phyloP scores from a whole-genome alignment of 2,329 filamentous ascomycete genomes.

The Xylariaceae sp. region DNA sequence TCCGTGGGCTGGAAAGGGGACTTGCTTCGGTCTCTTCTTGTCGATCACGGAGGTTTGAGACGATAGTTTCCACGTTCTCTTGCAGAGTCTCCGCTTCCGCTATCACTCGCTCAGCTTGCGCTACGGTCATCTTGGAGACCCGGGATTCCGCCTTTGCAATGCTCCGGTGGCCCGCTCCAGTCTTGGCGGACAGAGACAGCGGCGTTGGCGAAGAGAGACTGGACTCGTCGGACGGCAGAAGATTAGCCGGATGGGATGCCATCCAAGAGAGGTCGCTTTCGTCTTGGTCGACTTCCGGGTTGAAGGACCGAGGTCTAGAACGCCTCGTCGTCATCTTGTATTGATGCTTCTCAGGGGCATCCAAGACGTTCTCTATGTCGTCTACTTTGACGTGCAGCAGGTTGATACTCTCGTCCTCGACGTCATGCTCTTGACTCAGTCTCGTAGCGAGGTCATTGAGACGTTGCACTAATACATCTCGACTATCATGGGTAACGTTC shows the following conservation, averaged over 20 bases:
- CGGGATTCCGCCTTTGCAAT: conserved; percentile 2
- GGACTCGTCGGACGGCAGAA: conserved; percentile 20
- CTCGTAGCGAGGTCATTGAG: conserved; percentile 31
- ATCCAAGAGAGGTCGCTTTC: conserved; percentile 26
- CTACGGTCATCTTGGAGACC: conserved; percentile 17
- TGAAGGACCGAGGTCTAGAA: neutral
- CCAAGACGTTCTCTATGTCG: conserved; percentile 38
- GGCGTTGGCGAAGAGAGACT: conserved; percentile 17
- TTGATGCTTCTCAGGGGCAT: conserved; percentile 10
- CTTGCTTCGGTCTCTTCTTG: conserved; percentile 58
- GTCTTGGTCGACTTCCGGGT: neutral
- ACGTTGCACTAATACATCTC: conserved; percentile 45
- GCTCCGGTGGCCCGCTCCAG: neutral
- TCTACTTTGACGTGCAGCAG: conserved; percentile 41
- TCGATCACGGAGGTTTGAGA: conserved; percentile 49
- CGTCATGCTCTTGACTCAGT: conserved; percentile 23
- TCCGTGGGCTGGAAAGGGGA: conserved; percentile 8
- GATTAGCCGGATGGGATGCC: conserved; percentile 32
- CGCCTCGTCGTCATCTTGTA: conserved; percentile 16
- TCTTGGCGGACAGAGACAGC: conserved; percentile 19
- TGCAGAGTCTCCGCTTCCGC: conserved; percentile 45
- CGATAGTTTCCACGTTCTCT: conserved; percentile 46
- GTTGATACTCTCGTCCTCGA: conserved; percentile 33
- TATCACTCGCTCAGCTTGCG: conserved; percentile 34
- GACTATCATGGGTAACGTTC: conserved; percentile 35